A percentile compares a stretch with the other conserved stretches of the same genome.
Evolutionary conservation across 2,329 filamentous ascomycete species (phyloP).

Genomic region (Trichoderma pleuroti): DNA sequence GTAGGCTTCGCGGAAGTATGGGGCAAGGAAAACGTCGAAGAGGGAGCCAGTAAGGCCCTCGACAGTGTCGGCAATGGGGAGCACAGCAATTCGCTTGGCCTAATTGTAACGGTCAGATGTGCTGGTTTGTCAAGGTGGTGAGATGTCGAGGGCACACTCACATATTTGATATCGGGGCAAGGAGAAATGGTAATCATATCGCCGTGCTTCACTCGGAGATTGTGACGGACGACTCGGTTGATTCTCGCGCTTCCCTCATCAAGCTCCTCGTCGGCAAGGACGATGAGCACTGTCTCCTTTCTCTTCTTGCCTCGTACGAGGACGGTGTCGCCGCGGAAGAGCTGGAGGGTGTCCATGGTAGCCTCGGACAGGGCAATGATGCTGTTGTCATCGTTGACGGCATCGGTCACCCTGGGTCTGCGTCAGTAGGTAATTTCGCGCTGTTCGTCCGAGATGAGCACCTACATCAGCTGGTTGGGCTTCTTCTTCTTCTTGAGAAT

Average conservation of each 20-base stretch:
- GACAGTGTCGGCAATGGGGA: slow-evolving; percentile 96
- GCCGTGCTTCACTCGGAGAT: slow-evolving; percentile 96
- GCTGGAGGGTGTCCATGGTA: slow-evolving; percentile 96
- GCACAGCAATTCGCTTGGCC: slow-evolving; percentile 98
- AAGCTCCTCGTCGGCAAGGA: slow-evolving; percentile 93
- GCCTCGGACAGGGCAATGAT: slow-evolving; percentile 97
- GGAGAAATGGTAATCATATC: slow-evolving; percentile 96
- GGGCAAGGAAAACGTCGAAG: slow-evolving; percentile 98
- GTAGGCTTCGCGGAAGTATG: slow-evolving; percentile 99
- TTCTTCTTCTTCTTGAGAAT: slow-evolving; percentile 99
- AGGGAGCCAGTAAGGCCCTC: slow-evolving; percentile 96
- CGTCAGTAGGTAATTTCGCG: slow-evolving; percentile 23
- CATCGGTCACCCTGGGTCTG: slow-evolving; percentile 83
- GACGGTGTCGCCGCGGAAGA: slow-evolving; percentile 98
- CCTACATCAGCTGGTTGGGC: slow-evolving; percentile 96
- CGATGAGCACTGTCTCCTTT: slow-evolving; percentile 97
- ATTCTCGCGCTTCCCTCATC: slow-evolving; percentile 96
- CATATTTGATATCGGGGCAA: slow-evolving; percentile 99
- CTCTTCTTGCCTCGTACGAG: slow-evolving; percentile 99
- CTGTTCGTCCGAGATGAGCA: too few species aligned
- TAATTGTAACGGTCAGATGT: slow-evolving; percentile 35
- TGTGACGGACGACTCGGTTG: slow-evolving; percentile 98
- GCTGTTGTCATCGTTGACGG: slow-evolving; percentile 98
- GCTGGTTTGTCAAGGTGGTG: neutral
- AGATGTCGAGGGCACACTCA: slow-evolving; percentile 55